Evolutionary conservation across 495 filamentous ascomycete species (phyloP), one percentile per base, ranked within the genome.

Genomic region (Annulohypoxylon moriforme): DNA sequence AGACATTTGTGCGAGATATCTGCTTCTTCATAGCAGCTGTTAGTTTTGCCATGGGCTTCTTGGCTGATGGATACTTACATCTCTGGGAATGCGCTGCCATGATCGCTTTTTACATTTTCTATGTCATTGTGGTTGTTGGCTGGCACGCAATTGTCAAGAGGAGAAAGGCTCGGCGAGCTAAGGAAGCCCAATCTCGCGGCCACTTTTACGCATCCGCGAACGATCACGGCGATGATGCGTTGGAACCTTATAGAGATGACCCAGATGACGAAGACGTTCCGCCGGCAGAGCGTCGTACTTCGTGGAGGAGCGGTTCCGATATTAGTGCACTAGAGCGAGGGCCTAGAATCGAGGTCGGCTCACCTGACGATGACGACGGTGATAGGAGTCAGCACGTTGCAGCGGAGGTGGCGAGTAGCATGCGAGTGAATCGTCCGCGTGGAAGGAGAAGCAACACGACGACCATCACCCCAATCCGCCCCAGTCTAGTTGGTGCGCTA

Each of bases 41-140:
- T 52, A 85, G 86, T 69, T 97, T 98, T 78, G 94, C 92, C 74
- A 93, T 98, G 87, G 80, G 91, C 6, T 92, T 98, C 69, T 78
- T 99, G 13, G 90, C 90, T 13, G 96, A 99, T 77, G 96, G 95
- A 0, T 84, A 88, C 65, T 85, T 99, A 58, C 86, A 92, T 60
- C 79, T 93, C 9, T 98, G 93, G 94, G 96, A 99, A 78, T 96
- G 93, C 69, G 85, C 85, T 40, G 80, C 86, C 52, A 99, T 99
- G 96, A 93, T 99, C 47, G 90, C 84, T 20, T 93, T 96, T 68
- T 99, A 99, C 76, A 60, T 90, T 20, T 96, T 96, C 73, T 99
- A 99, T 73, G 96, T 99, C 5, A 76, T 89, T 4, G 87, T 93
- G 38, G 96, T 99, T 16, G 91, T 98, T 13, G 85, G 87, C 0